Base-by-base conservation (phyloP, 805 yeast genomes). In the Candida ascalaphidarum region DNA sequence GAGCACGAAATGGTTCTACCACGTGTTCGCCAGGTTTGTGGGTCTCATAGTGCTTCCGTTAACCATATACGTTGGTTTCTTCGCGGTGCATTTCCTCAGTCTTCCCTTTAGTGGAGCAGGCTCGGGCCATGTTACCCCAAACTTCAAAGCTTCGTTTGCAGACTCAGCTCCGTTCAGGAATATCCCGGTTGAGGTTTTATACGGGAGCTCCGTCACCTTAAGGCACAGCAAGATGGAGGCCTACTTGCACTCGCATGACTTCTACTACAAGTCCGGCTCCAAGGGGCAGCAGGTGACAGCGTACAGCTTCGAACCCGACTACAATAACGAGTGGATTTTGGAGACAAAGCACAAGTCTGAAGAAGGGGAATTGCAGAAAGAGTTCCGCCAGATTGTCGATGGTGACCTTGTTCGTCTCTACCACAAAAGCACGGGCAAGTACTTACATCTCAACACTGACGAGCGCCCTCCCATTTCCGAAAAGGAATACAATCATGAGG, bases 401-500 rank as follows among this genome's bases (percentile, higher is more conserved):
- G 78, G 79, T 12, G 75, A 68, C 32, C 48, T 61, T 10, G 57
- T 89, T 13, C 65, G 80, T 33, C 50, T 92, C n/a, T 74, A 71
- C 58, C 97, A 92, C 50, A 64, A 65, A 33, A 35, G 43, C 2
- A 81, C 96, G 1, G 71, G 77, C 11, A 74, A 74, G 36, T 72
- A 81, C 25, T 55, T 92, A 29, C 77, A 77, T 38, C 81, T 85
- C 14, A 75, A 68, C 37, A n/a, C n/a, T n/a, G 81, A 82, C 35
- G 43, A 70, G 28, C 74, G 88, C 35, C 96, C 97, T 3, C 96
- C 95, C 7, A 72, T 86, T 16, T 72, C 89, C 7, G 95, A 84
- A 47, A 92, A 84, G 45, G 97, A 92, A 32, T 88, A 89, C 53
- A 79, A 86, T 46, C 71, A 69, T 38, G 95, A 86, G 52, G 94